Base-by-base conservation (phyloP, 1,139 yeast species). In the Geotrichum histeridarum region DNA sequence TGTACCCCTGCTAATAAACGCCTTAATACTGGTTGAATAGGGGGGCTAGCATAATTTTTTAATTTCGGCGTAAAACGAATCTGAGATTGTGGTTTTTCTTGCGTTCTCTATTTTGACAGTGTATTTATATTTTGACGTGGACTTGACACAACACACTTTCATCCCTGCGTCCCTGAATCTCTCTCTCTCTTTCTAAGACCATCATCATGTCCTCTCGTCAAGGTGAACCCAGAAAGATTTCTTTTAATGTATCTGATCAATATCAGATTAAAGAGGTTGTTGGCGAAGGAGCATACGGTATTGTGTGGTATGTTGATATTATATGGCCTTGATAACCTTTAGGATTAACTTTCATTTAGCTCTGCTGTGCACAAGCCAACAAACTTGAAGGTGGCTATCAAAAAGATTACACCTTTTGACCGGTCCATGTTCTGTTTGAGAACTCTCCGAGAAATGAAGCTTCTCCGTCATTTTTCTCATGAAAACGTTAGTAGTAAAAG, bases 251-350 rank as follows among this genome's bases (percentile, higher is more conserved):
- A 31, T 84, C 94, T 43, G 88, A 87, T 56, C 89, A 87, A 65
- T 91, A 91, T 69, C 89, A 87, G 68, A 82, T 91, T 48, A 75
- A 83, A 44, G 94, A 87, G 63, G 82, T 90, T 15, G 87, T 89
- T n/a, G 99, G 99, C 7, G 97, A 91, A 70, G 99, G 99, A n/a
- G 99, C 99, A 0, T 93, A 93, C 66, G 99, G 99, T 3, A 82
- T 93, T n/a, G 99, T 93, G 17, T 91, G 98, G 55, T 52, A 48
- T 17, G 55, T n/a, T n/a, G n/a, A n/a, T n/a, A n/a, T n/a, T n/a
- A n/a, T n/a, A n/a, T n/a, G n/a, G n/a, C n/a, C n/a, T 48, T 18
- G 15, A n/a, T 5, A 11, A n/a, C 39, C 59, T 61, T 37, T 22
- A n/a, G n/a, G n/a, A n/a, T n/a, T n/a, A n/a, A n/a, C 14, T 15